Percentiles rank a stretch among this genome's conserved stretches.
These are phyloP conservation scores for Malbranchea cinnamomea DNA, from an alignment of 2,329 filamentous ascomycete species.

Conservation along the genomic window DNA sequence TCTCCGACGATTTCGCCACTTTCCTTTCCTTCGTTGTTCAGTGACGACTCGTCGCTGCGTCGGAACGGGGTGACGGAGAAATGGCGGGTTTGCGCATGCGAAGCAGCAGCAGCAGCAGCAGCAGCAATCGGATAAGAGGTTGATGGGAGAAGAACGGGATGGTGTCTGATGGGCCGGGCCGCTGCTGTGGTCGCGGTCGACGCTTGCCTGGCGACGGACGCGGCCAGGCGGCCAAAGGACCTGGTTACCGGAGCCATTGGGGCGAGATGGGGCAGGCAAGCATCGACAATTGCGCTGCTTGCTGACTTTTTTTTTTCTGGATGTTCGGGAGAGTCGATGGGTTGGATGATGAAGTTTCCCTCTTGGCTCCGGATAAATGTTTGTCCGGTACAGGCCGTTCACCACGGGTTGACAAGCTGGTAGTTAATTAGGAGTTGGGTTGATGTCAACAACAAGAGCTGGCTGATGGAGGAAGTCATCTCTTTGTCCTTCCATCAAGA, in stretches of 20 bases:
- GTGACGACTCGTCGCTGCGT: too few species aligned
- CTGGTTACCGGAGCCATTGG: constrained; percentile 26
- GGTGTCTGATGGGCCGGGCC: too few species aligned
- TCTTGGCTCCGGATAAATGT: too few species aligned
- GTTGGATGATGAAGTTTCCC: too few species aligned
- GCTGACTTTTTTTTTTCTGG: constrained; percentile 1
- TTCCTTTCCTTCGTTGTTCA: not conserved
- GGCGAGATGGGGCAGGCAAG: constrained; percentile 8
- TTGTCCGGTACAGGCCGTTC: too few species aligned
- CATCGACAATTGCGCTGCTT: constrained; percentile 3
- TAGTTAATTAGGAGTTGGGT: too few species aligned
- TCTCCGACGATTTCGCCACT: not conserved
- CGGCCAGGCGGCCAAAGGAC: constrained; percentile 23
- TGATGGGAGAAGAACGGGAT: constrained; percentile 13
- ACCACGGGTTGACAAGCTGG: too few species aligned
- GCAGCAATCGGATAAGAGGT: not conserved
- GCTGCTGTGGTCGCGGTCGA: constrained; percentile 5
- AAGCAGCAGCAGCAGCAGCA: not conserved
- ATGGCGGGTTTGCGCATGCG: not conserved
- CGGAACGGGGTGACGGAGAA: constrained; percentile 5
- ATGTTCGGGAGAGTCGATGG: constrained; percentile 5
- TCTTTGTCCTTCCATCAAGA: too few species aligned
- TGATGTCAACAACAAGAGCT: too few species aligned
- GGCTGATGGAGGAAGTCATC: too few species aligned
- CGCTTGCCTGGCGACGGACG: constrained; percentile 19